Conservation (phyloP, 2,329 filamentous ascomycete species). For the Nemania sp. region DNA sequence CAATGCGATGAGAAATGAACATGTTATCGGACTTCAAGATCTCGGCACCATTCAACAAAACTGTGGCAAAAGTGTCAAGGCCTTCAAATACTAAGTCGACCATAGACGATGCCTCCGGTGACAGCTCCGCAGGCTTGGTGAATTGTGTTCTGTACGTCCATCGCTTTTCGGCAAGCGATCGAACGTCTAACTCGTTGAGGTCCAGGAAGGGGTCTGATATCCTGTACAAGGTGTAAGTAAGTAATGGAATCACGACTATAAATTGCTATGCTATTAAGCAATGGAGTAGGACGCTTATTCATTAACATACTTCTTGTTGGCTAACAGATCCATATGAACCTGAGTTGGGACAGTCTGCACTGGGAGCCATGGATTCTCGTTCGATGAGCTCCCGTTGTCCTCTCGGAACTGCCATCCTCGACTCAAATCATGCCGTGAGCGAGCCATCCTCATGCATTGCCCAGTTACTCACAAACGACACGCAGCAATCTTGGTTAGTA, state of each 20-base stretch:
- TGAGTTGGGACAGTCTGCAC: slow-evolving; percentile 53
- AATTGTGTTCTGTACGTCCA: slow-evolving; percentile 68
- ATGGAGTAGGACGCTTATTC: background rate
- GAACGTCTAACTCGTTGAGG: slow-evolving; percentile 69
- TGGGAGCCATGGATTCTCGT: slow-evolving; percentile 49
- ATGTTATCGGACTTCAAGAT: slow-evolving; percentile 72
- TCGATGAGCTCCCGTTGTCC: slow-evolving; percentile 8
- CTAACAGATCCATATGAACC: slow-evolving; percentile 55
- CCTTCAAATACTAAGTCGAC: slow-evolving; percentile 71
- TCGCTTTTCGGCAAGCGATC: slow-evolving; percentile 72
- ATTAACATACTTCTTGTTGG: slow-evolving; percentile 50
- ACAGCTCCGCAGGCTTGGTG: slow-evolving; percentile 37
- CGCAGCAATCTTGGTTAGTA: background rate
- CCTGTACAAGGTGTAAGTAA: slow-evolving; percentile 45
- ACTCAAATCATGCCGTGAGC: slow-evolving; percentile 24
- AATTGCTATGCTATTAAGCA: background rate
- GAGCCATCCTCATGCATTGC: slow-evolving; percentile 19
- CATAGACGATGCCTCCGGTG: slow-evolving; percentile 38
- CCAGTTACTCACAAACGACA: background rate
- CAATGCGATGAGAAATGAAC: slow-evolving; percentile 69
- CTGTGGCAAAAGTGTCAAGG: slow-evolving; percentile 72
- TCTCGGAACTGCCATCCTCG: slow-evolving; percentile 36
- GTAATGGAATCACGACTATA: background rate
- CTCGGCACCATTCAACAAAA: slow-evolving; percentile 64
- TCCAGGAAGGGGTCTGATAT: slow-evolving; percentile 70